Evolutionary conservation across 1,139 yeast genomes (phyloP).

Genomic region (Scheffersomyces quercinus): DNA sequence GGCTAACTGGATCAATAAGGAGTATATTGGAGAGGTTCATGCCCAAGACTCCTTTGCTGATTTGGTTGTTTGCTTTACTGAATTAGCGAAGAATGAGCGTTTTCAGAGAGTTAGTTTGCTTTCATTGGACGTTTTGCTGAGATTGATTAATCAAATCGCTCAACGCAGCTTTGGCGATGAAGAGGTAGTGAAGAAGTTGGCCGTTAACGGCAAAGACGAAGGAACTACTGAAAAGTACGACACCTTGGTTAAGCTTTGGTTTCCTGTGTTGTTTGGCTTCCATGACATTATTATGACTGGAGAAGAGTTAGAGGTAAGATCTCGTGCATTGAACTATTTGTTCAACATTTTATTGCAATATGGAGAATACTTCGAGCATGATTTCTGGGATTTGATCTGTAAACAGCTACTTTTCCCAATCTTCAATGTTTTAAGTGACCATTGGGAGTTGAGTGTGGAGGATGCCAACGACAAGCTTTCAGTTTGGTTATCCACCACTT

Average conservation of each 20-base stretch:
- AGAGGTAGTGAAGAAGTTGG: conserved; percentile 12
- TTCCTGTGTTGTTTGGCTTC: conserved; percentile 81
- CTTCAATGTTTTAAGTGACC: conserved; percentile 74
- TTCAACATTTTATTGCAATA: conserved; percentile 79
- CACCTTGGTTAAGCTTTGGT: conserved; percentile 56
- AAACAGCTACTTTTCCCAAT: conserved; percentile 83
- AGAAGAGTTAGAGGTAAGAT: conserved; percentile 90
- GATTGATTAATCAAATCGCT: conserved; percentile 62
- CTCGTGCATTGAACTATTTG: conserved; percentile 79
- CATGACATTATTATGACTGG: conserved; percentile 92
- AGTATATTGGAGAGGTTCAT: conserved; percentile 63
- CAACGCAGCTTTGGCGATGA: conserved; percentile 29
- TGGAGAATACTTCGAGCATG: conserved; percentile 72
- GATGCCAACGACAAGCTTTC: conserved; percentile 75
- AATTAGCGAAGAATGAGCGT: conserved; percentile 78
- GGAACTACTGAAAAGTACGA: conserved; percentile 29
- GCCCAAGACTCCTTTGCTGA: conserved; percentile 75
- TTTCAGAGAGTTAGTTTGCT: conserved; percentile 82
- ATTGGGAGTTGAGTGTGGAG: conserved; percentile 70
- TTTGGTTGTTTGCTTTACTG: conserved; percentile 75
- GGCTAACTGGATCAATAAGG: conserved; percentile 62
- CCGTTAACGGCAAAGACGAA: conserved; percentile 8
- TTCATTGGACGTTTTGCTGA: conserved; percentile 74
- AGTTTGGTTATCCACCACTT: conserved; percentile 94
- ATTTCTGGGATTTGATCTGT: conserved; percentile 84